These are phyloP conservation scores for Naganishia onofrii DNA, from an alignment of 768 basidiomycete species.

Conservation along the genomic window DNA sequence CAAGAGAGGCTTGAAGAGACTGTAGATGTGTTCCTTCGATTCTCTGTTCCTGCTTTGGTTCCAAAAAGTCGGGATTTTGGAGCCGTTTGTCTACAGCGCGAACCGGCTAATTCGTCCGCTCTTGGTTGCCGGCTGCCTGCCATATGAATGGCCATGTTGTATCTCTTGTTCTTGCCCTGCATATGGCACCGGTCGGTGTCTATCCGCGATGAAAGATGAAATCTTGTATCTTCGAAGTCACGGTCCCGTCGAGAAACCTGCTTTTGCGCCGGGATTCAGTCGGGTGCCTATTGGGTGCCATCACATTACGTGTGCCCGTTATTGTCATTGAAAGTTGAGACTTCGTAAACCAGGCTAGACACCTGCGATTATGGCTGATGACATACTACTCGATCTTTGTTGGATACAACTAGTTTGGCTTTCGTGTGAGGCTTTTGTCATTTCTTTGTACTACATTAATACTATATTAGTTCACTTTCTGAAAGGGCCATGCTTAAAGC, in stretches of 20 bases:
- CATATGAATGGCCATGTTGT: neutral
- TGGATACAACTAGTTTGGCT: neutral
- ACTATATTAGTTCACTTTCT: neutral
- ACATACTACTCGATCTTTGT: neutral
- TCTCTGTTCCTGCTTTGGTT: too few species aligned
- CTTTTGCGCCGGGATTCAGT: too few species aligned
- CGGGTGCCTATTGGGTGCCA: too few species aligned
- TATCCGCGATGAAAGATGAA: neutral
- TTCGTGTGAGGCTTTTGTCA: neutral
- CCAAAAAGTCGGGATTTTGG: neutral
- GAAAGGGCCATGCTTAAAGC: neutral
- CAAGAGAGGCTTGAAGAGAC: slow-evolving; percentile 31
- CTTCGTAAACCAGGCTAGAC: too few species aligned
- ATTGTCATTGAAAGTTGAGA: too few species aligned
- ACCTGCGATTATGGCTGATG: neutral
- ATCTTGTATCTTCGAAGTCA: neutral
- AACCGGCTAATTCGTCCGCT: too few species aligned
- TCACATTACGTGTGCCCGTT: too few species aligned
- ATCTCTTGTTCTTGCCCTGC: neutral
- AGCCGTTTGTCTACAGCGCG: neutral
- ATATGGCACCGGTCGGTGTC: neutral
- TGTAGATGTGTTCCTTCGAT: neutral
- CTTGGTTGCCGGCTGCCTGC: too few species aligned
- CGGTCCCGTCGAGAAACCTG: neutral
- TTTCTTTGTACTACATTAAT: neutral